A percentile compares a stretch with the other conserved stretches of the same genome.
phyloP scores from a whole-genome alignment of 108 stramenopile species.

The Licmophora abbreviata region DNA sequence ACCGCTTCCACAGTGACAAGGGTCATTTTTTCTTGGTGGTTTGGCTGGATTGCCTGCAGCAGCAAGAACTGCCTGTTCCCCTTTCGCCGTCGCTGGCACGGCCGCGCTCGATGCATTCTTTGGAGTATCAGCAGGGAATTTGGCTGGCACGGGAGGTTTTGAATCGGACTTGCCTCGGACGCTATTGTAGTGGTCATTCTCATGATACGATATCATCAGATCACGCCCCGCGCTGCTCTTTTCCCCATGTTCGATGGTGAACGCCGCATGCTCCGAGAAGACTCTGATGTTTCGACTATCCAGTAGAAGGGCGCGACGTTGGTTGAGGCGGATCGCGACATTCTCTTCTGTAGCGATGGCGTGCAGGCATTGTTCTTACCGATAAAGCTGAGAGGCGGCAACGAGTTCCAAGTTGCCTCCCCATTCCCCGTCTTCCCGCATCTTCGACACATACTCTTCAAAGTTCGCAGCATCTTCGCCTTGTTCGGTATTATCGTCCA shows the following conservation, averaged over 20 bases:
- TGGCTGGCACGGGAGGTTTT: conserved; percentile 10
- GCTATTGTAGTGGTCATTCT: conserved; percentile 82
- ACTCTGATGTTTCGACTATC: conserved; percentile 56
- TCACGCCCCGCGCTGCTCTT: conserved; percentile 28
- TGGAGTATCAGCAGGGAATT: conserved; percentile 2
- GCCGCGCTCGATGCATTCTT: not conserved
- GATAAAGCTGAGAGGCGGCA: conserved; percentile 62
- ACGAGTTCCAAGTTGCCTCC: conserved; percentile 78
- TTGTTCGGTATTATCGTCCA: conserved; percentile 58
- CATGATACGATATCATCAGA: conserved; percentile 69
- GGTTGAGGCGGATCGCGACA: too few species aligned
- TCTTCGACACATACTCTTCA: conserved; percentile 51
- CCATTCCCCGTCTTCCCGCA: conserved; percentile 75
- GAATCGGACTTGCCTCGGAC: conserved; percentile 24
- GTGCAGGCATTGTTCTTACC: conserved; percentile 34
- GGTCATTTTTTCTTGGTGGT: conserved; percentile 24
- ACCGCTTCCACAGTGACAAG: conserved; percentile 65
- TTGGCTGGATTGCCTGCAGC: not conserved
- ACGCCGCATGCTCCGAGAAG: conserved; percentile 45
- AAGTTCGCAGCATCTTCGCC: conserved; percentile 63
- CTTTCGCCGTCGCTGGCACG: conserved; percentile 5
- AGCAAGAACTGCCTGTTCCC: not conserved
- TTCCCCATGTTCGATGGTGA: conserved; percentile 46
- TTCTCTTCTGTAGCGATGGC: too few species aligned
- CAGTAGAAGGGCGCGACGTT: too few species aligned